phyloP scores from a whole-genome alignment of 2,329 filamentous ascomycete genomes.

The Dactylellina leptospora region DNA sequence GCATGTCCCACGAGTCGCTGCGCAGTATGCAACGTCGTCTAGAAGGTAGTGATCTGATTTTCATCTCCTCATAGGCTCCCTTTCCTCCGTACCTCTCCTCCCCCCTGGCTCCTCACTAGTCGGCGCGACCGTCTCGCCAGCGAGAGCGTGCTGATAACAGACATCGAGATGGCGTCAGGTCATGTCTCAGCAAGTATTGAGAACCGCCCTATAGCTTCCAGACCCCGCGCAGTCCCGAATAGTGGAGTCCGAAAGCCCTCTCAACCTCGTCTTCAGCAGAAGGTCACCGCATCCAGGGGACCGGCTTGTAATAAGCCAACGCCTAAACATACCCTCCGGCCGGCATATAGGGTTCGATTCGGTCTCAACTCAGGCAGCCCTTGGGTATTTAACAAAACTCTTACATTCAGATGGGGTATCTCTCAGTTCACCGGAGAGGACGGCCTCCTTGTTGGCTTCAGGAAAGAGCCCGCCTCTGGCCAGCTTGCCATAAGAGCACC shows the following conservation, averaged over 20 bases:
- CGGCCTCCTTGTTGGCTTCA: neutral
- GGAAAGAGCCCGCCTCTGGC: neutral
- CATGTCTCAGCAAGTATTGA: too few species aligned
- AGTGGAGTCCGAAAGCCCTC: neutral
- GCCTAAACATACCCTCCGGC: neutral
- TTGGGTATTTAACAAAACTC: neutral
- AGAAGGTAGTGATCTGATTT: too few species aligned
- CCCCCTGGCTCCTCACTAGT: neutral
- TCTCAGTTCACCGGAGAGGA: neutral
- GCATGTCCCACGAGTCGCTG: too few species aligned
- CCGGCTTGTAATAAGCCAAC: neutral
- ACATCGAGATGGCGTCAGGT: too few species aligned
- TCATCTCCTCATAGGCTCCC: neutral
- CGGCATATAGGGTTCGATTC: neutral
- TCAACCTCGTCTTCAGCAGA: too few species aligned
- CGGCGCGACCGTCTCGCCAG: too few species aligned
- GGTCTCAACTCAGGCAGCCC: neutral
- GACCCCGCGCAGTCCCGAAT: neutral
- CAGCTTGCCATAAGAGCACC: neutral
- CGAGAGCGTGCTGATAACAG: too few species aligned
- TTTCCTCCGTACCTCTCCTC: neutral
- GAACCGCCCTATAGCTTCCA: too few species aligned
- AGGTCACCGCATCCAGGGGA: neutral
- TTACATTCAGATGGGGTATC: slow-evolving; percentile 1
- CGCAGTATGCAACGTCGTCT: too few species aligned